Conservation (phyloP, 2,329 filamentous ascomycete genomes). For the Hypoxylon sp. region DNA sequence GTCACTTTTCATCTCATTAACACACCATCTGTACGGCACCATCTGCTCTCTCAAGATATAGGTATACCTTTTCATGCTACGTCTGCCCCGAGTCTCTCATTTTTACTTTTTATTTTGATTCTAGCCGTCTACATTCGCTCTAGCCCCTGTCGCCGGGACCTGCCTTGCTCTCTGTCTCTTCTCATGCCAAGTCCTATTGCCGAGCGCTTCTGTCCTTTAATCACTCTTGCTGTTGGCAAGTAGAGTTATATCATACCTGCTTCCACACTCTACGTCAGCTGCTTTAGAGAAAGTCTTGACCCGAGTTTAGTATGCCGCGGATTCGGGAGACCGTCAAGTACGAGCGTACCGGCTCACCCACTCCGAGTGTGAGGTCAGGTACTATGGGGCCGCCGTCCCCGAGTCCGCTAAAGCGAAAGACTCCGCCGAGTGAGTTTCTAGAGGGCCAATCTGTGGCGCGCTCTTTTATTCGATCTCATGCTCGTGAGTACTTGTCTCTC, state of each 20-base stretch:
- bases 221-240: background rate
- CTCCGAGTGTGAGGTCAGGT: constrained; percentile 20
- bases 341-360: constrained; percentile 39
- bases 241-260: background rate
- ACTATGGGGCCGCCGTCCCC: constrained; percentile 45
- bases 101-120: background rate
- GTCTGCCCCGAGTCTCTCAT: background rate
- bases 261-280: background rate
- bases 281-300: background rate
- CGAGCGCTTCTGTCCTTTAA: background rate
- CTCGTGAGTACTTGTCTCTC: constrained; percentile 42
- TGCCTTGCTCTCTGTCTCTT: background rate
- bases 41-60: background rate
- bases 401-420: constrained; percentile 26
- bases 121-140: background rate
- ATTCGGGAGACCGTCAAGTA: constrained; percentile 34
- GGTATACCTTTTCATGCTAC: background rate
- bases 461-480: constrained; percentile 46
- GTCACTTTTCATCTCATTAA: background rate
- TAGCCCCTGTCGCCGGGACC: background rate
- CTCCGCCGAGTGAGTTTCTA: constrained; percentile 11
- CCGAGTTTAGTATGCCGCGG: constrained; percentile 27
- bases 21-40: background rate
- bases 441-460: constrained; percentile 40
- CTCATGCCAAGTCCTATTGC: background rate